A percentile compares a stretch with the other conserved stretches of the same genome.
Conservation (phyloP, 2,329 filamentous ascomycete species). For the Emericellopsis cladophorae region DNA sequence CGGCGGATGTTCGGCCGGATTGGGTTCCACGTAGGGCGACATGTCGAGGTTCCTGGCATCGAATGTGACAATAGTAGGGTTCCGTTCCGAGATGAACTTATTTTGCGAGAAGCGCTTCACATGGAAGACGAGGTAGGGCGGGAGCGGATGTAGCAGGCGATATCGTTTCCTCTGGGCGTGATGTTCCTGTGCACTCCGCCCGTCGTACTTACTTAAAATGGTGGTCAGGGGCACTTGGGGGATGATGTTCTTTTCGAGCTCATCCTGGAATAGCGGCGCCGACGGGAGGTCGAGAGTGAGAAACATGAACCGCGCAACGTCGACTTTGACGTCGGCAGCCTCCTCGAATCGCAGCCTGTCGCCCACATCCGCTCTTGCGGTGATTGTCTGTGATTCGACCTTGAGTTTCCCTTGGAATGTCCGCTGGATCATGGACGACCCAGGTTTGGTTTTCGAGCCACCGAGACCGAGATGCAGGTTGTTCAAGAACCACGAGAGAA, state of each 20-base stretch:
- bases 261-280: slow-evolving; percentile 90
- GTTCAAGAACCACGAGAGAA: slow-evolving; percentile 95
- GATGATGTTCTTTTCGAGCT: slow-evolving; percentile 90
- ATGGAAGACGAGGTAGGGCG: slow-evolving; percentile 85
- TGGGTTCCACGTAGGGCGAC: slow-evolving; percentile 82
- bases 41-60: slow-evolving; percentile 74
- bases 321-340: slow-evolving; percentile 65
- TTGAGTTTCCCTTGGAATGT: slow-evolving; percentile 90
- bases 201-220: slow-evolving; percentile 88
- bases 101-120: slow-evolving; percentile 95
- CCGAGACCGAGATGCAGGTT: slow-evolving; percentile 86
- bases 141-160: slow-evolving; percentile 77
- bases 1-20: slow-evolving; percentile 54
- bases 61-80: slow-evolving; percentile 97
- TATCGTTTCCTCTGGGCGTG: slow-evolving; percentile 81
- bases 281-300: slow-evolving; percentile 87
- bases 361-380: slow-evolving; percentile 74
- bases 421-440: slow-evolving; percentile 76
- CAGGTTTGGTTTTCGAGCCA: slow-evolving; percentile 75
- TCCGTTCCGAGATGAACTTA: slow-evolving; percentile 91
- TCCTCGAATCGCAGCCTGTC: slow-evolving; percentile 91
- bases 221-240: slow-evolving; percentile 75
- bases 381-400: slow-evolving; percentile 88
- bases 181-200: slow-evolving; percentile 74
- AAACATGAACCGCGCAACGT: slow-evolving; percentile 73